Percentiles rank a stretch among this genome's conserved stretches.
Conservation (phyloP, 768 basidiomycete species). For the Amanita muscaria region DNA sequence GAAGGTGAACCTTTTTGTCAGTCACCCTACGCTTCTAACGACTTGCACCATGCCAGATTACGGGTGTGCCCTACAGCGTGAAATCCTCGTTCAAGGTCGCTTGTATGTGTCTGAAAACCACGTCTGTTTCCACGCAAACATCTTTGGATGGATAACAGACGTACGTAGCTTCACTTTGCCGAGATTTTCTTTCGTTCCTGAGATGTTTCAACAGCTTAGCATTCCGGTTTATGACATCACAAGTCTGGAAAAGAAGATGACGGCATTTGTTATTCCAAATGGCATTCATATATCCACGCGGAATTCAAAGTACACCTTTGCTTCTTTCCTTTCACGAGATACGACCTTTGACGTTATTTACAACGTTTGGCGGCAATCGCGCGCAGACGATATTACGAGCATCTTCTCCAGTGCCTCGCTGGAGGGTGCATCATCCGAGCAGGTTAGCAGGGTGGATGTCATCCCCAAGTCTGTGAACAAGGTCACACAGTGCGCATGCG, state of each 20-base stretch:
- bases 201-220: slow-evolving; percentile 43
- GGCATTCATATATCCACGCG: slow-evolving; percentile 86
- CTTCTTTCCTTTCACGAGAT: slow-evolving; percentile 93
- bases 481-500: slow-evolving; percentile 69
- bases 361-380: slow-evolving; percentile 91
- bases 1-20: slow-evolving; percentile 58
- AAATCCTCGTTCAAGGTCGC: slow-evolving; percentile 93
- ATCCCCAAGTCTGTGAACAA: slow-evolving; percentile 28
- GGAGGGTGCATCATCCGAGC: slow-evolving; percentile 19
- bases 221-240: slow-evolving; percentile 85
- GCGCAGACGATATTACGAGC: slow-evolving; percentile 50
- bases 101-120: slow-evolving; percentile 98
- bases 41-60: slow-evolving; percentile 55
- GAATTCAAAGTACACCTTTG: slow-evolving; percentile 83
- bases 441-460: slow-evolving; percentile 11
- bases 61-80: slow-evolving; percentile 92
- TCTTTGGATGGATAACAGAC: slow-evolving; percentile 97
- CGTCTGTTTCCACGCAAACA: slow-evolving; percentile 98
- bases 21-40: background rate
- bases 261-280: slow-evolving; percentile 95
- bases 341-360: slow-evolving; percentile 93
- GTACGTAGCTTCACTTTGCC: slow-evolving; percentile 41
- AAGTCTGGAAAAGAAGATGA: slow-evolving; percentile 92
- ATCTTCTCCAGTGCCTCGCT: slow-evolving; percentile 30
- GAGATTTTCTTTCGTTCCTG: background rate